Percentiles rank a stretch among this genome's conserved stretches.
Evolutionary conservation across 2,329 filamentous ascomycete species (phyloP).

Genomic region (Blastomyces percursus): DNA sequence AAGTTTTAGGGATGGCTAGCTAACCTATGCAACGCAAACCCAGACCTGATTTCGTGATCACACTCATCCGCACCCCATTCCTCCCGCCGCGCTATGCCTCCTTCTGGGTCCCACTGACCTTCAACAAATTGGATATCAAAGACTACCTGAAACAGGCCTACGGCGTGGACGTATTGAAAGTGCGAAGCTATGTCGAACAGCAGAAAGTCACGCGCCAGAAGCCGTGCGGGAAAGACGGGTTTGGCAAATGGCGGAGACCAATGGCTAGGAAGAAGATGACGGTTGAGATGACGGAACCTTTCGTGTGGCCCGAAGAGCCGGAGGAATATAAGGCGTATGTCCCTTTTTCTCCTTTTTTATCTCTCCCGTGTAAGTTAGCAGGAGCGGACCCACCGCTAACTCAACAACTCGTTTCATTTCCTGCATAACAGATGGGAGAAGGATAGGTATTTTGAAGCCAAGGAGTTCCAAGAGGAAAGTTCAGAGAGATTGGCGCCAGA

Average conservation of each 20-base stretch:
- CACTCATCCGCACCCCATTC: slow-evolving; percentile 61
- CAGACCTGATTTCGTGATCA: slow-evolving; percentile 72
- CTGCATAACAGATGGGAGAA: slow-evolving; percentile 47
- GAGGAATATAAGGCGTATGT: slow-evolving; percentile 48
- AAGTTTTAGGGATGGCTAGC: not conserved
- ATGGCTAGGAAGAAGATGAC: slow-evolving; percentile 82
- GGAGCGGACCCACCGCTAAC: not conserved
- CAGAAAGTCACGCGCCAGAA: slow-evolving; percentile 45
- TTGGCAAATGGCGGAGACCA: slow-evolving; percentile 56
- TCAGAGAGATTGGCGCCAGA: slow-evolving; percentile 28
- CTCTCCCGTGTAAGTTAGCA: not conserved
- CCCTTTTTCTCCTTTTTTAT: slow-evolving; percentile 7
- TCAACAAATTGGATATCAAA: slow-evolving; percentile 93
- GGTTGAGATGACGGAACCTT: slow-evolving; percentile 75
- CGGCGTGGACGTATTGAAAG: slow-evolving; percentile 56
- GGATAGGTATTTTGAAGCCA: slow-evolving; percentile 45
- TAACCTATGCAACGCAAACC: not conserved
- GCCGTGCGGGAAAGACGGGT: slow-evolving; percentile 28
- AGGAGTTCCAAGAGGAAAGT: slow-evolving; percentile 37
- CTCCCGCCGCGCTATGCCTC: slow-evolving; percentile 71
- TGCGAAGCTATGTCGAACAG: slow-evolving; percentile 72
- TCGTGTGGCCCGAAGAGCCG: slow-evolving; percentile 71
- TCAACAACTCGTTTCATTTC: slow-evolving; percentile 6
- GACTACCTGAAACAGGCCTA: slow-evolving; percentile 90
- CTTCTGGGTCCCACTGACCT: slow-evolving; percentile 80